Base-by-base conservation (phyloP, 768 basidiomycete genomes). In the Phylloporus sp. region DNA sequence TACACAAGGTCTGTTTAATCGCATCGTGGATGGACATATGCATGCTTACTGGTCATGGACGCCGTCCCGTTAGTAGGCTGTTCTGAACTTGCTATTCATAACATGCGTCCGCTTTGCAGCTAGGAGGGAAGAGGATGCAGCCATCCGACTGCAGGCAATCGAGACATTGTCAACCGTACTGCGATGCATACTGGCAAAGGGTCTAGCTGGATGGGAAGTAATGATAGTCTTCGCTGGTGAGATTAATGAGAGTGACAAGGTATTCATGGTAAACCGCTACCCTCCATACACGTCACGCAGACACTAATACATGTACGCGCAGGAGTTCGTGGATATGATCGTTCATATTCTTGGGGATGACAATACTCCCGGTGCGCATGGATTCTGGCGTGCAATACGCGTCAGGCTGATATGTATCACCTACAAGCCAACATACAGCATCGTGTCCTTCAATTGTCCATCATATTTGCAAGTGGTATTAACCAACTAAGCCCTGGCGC, bases 151-250 rank as follows among this genome's bases (percentile, higher is more conserved):
- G 16, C 75, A 80, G 55, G 78, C 84, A 4, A 55, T 85, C 15
- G 74, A 80, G 56, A 81, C 80, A 1, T 64, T 85, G 31, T 67
- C 74, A 0, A 65, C 81, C 13, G 28, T 81, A 4, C 60, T 78
- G 20, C 74, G 77, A 10, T 71, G 71, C 47, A 61, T 84, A 16
- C 69, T 87, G 47, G 70, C 70, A 32, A 86, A 86, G 67, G 77
- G 79, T 48, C 63, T 81, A 1, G 75, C 80, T 4, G 86, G 86
- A 27, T 86, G 82, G 83, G 86, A 88, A 59, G 75, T 81, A 7
- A 88, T 88, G 85, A 80, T 86, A 35, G 63, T 85, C 22, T 76
- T 86, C 39, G 83, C 82, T 2, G 82, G 82, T 13, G 79, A 78
- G 38, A 80, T 84, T 5, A 70, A 66, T 11, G 71, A 77, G 47